phyloP scores from a whole-genome alignment of 2,329 filamentous ascomycete genomes.

The Neofusicoccum parvum region DNA sequence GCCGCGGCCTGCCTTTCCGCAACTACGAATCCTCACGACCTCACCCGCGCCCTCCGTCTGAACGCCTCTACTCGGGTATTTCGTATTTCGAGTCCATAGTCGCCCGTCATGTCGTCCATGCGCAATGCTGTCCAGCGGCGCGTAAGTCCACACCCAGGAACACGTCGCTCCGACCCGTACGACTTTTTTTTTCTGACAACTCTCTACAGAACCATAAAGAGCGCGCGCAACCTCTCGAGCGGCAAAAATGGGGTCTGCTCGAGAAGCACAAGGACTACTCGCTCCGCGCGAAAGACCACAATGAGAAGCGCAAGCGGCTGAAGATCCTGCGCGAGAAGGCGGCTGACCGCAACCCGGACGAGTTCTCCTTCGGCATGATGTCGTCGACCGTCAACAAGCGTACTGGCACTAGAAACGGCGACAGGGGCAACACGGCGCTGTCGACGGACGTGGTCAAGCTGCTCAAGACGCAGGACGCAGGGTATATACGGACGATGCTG shows the following conservation, averaged over 20 bases:
- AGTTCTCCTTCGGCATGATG: conserved; percentile 69
- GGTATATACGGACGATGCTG: conserved; percentile 61
- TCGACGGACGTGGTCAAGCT: conserved; percentile 62
- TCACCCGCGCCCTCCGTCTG: not conserved
- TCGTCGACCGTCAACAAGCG: conserved; percentile 50
- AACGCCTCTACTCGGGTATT: not conserved
- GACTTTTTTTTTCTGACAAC: not conserved
- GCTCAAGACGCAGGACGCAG: conserved; percentile 67
- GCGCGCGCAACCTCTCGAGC: conserved; percentile 82
- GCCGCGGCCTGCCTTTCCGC: not conserved
- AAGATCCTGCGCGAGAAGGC: conserved; percentile 62
- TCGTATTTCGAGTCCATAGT: not conserved
- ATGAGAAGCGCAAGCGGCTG: conserved; percentile 62
- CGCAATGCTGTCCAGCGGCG: conserved; percentile 35
- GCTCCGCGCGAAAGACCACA: conserved; percentile 66
- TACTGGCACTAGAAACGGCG: conserved; percentile 43
- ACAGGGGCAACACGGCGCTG: conserved; percentile 51
- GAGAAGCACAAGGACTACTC: conserved; percentile 91
- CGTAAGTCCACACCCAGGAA: not conserved
- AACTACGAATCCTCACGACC: not conserved
- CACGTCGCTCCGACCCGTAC: no score
- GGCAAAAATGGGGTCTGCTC: conserved; percentile 83
- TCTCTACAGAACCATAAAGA: conserved; percentile 76
- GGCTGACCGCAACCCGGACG: conserved; percentile 64
- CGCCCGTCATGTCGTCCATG: conserved; percentile 23